These are phyloP conservation scores for Clavispora santaluciae DNA, from an alignment of 805 yeast species.

Conservation along the genomic window DNA sequence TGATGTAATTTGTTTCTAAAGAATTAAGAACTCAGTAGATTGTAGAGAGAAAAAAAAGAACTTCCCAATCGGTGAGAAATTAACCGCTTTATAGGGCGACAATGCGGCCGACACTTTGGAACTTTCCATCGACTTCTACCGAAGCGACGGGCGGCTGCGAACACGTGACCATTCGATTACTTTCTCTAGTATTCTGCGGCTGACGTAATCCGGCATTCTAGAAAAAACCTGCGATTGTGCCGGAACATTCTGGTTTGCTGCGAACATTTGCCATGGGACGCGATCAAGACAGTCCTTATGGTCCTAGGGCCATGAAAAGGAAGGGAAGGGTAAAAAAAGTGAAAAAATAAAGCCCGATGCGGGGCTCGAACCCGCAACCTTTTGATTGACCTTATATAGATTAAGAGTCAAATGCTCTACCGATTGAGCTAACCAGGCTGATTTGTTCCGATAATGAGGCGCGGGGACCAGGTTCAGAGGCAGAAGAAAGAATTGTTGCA, in stretches of 20 bases:
- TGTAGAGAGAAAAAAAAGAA: constrained; percentile 4
- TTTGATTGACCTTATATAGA: not conserved
- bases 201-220: not conserved
- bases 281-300: no score
- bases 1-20: constrained; percentile 6
- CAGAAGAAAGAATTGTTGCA: no score
- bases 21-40: constrained; percentile 1
- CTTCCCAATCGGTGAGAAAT: constrained; percentile 1
- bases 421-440: constrained; percentile 1
- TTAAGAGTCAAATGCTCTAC: not conserved
- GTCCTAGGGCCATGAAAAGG: not conserved
- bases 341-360: constrained; percentile 19
- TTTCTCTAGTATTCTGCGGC: not conserved
- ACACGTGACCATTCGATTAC: not conserved
- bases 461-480: no score
- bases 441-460: not conserved
- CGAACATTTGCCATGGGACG: no score
- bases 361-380: constrained; percentile 1
- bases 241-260: no score
- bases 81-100: constrained; percentile 1
- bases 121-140: constrained; percentile 14
- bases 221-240: not conserved
- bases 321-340: not conserved
- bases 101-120: constrained; percentile 9
- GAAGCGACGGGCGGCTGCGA: not conserved